Conservation (phyloP, 306 rosid species). For the Acacia crassicarpa region DNA sequence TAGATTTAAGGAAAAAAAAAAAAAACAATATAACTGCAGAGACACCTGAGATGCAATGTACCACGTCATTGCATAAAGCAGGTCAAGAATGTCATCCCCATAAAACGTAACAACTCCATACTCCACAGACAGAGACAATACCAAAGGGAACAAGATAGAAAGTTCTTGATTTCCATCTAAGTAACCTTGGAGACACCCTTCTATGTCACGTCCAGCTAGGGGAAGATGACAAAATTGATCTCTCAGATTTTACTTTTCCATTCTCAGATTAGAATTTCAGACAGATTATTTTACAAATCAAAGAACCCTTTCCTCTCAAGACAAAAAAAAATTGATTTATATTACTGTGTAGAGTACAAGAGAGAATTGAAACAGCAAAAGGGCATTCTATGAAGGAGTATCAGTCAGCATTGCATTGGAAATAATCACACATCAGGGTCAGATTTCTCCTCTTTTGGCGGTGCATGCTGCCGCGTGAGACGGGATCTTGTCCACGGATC, state of each 20-base stretch:
- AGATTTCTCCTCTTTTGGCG: slow-evolving; percentile 69
- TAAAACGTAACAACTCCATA: slow-evolving; percentile 4
- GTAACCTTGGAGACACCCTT: slow-evolving; percentile 7
- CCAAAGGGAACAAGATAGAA: neutral
- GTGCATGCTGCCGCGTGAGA: slow-evolving; percentile 73
- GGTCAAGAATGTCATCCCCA: slow-evolving; percentile 9
- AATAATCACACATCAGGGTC: slow-evolving; percentile 48
- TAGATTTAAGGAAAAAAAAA: neutral
- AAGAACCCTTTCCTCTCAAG: slow-evolving; percentile 10
- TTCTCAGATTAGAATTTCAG: neutral
- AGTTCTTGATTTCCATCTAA: slow-evolving; percentile 13
- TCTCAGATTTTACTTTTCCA: slow-evolving; percentile 9
- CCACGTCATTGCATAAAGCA: neutral
- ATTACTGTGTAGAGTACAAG: neutral
- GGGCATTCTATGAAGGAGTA: slow-evolving; percentile 7
- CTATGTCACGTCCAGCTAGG: neutral
- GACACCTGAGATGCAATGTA: neutral
- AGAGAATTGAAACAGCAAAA: slow-evolving; percentile 7
- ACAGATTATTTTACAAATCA: slow-evolving; percentile 22
- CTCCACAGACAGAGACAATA: neutral
- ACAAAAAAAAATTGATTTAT: slow-evolving; percentile 12
- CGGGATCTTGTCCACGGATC: slow-evolving; percentile 90
- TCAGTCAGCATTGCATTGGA: slow-evolving; percentile 4
- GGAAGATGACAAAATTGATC: neutral
- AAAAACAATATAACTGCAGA: neutral